Evolutionary conservation across 1,284 basidiomycete species (phyloP), one percentile per base, ranked within the genome.

Genomic region (Irpex sp.): DNA sequence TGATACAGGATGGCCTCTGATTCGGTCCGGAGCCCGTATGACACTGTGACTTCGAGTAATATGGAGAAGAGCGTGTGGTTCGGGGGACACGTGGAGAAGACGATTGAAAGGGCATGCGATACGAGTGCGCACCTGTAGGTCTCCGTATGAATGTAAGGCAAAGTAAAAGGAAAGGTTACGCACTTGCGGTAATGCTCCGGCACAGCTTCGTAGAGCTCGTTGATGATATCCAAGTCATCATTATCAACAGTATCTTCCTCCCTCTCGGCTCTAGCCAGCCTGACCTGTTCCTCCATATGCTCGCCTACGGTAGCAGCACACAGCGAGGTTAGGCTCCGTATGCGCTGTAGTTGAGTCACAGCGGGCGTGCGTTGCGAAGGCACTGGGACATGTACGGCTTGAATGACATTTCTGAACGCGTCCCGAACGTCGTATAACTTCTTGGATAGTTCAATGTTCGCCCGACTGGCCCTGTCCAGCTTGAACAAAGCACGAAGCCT

Each of bases 361-460:
- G 26, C 26, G 26, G 26, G 26, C 3, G 26, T 26, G 26, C 26
- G 26, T 26, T 26, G 26, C 26, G 26, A 26, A 26, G 26, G 26
- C 26, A 26, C 26, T 26, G 26, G 26, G 26, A 71, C 70, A 6
- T 74, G 68, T 5, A 73, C 69, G 17, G 73, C 71, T 57, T 78
- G 69, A 2, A 82, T 72, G 51, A 87, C 71, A 63, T 85, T 82
- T 59, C 75, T 77, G 72, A 85, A 88, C 54, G 80, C 79, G 65
- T 84, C 83, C 19, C 81, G 76, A 7, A 87, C 77, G 11, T 81
- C 81, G 68, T 84, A 78, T 9, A 86, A 78, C 47, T 75, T 79
- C 54, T 77, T 76, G 9, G 84, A 79, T 40, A 84, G 74, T 58
- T 82, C 79, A 57, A 81, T 69, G 26, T 73, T 77, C 17, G 74